Evolutionary conservation across 2,329 filamentous ascomycete genomes (phyloP).

Genomic region (Cladosporium austrohemisphaericum): DNA sequence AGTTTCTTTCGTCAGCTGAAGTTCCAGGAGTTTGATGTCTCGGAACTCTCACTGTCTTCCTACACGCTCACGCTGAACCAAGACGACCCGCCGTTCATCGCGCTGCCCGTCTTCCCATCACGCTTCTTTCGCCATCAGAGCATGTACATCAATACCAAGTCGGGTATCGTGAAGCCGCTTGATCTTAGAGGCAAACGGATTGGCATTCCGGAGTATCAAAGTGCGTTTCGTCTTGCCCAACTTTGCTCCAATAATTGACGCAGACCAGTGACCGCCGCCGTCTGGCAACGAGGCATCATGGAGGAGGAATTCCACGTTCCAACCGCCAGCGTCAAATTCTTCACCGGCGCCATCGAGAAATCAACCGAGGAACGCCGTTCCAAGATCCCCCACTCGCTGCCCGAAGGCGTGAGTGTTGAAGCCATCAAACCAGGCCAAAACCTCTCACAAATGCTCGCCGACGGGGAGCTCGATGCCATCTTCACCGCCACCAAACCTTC

Average conservation of each 20-base stretch:
- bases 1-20: too few relatives aligned
- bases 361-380: conserved; percentile 30
- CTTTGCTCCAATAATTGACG: background rate
- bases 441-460: conserved; percentile 32
- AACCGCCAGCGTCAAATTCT: conserved; percentile 31
- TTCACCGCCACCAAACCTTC: conserved; percentile 34
- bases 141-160: conserved; percentile 34
- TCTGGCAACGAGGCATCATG: conserved; percentile 35
- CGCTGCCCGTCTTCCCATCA: conserved; percentile 34
- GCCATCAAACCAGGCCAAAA: conserved; percentile 29
- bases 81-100: conserved; percentile 28
- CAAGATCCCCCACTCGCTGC: conserved; percentile 17
- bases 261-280: conserved; percentile 37
- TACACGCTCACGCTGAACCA: conserved; percentile 29
- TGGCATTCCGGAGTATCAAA: conserved; percentile 34
- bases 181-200: conserved; percentile 36
- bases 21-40: too few relatives aligned
- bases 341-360: conserved; percentile 34
- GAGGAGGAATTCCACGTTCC: conserved; percentile 35
- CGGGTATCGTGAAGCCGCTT: conserved; percentile 26
- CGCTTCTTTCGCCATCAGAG: conserved; percentile 34
- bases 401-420: conserved; percentile 14
- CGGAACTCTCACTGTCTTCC: conserved; percentile 31
- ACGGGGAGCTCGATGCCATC: conserved; percentile 38
- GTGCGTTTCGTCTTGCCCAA: background rate